phyloP scores from a whole-genome alignment of 1,139 yeast species.

The Protomyces arabidopsidicola region DNA sequence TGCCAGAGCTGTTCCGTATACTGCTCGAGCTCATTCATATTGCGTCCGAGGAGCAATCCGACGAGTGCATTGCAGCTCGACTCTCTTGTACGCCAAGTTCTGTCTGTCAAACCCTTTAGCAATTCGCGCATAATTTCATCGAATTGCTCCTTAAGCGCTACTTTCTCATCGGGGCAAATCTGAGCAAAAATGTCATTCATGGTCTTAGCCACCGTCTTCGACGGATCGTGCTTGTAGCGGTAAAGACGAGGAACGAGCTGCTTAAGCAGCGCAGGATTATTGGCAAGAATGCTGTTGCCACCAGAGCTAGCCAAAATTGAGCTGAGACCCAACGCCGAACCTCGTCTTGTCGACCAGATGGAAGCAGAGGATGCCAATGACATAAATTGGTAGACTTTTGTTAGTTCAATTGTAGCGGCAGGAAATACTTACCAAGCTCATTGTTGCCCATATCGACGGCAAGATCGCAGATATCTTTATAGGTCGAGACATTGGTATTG shows the following conservation, averaged over 20 bases:
- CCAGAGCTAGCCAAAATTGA: slow-evolving; percentile 75
- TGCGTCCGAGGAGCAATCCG: slow-evolving; percentile 62
- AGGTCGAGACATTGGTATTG: slow-evolving; percentile 15
- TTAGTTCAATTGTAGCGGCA: not conserved
- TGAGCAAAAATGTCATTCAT: slow-evolving; percentile 89
- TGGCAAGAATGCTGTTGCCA: slow-evolving; percentile 56
- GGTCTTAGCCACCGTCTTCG: slow-evolving; percentile 63
- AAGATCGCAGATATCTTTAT: slow-evolving; percentile 41
- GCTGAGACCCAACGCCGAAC: slow-evolving; percentile 90
- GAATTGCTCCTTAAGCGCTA: slow-evolving; percentile 53
- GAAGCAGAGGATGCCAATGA: slow-evolving; percentile 83
- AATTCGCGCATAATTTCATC: slow-evolving; percentile 61
- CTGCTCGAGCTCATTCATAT: slow-evolving; percentile 47
- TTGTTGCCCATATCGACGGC: slow-evolving; percentile 79
- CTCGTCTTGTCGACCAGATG: slow-evolving; percentile 87
- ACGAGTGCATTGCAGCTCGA: slow-evolving; percentile 74
- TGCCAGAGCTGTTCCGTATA: slow-evolving; percentile 70
- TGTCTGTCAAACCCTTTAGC: slow-evolving; percentile 64
- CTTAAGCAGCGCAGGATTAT: slow-evolving; percentile 53
- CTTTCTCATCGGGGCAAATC: slow-evolving; percentile 58
- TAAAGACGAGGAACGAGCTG: slow-evolving; percentile 74
- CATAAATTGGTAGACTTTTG: slow-evolving; percentile 87
- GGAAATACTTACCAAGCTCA: not conserved
- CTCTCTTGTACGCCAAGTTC: slow-evolving; percentile 92
- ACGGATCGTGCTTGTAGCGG: slow-evolving; percentile 83